phyloP scores from a whole-genome alignment of 345 rosid genomes.

The Ricinus communis region DNA sequence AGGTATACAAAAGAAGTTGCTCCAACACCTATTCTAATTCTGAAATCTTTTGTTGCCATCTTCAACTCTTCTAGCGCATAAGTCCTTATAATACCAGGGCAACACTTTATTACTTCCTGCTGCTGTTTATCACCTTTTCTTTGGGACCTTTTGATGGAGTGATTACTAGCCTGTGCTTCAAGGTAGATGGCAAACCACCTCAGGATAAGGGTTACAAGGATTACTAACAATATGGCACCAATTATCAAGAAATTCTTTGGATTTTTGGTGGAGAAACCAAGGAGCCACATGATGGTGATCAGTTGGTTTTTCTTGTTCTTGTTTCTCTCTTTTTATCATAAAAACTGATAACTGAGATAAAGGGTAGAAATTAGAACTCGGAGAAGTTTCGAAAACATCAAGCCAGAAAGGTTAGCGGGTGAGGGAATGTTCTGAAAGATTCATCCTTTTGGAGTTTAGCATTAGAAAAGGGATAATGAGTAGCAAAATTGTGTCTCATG shows the following conservation, averaged over 20 bases:
- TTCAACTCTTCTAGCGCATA: slow-evolving; percentile 44
- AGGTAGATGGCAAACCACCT: no score
- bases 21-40: slow-evolving; percentile 41
- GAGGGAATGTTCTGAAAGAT: slow-evolving; percentile 22
- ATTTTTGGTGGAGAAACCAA: slow-evolving; percentile 44
- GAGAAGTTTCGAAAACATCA: background rate
- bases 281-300: background rate
- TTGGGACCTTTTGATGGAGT: background rate
- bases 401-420: background rate
- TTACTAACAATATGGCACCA: no score
- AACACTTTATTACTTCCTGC: slow-evolving; percentile 6
- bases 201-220: no score
- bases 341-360: background rate
- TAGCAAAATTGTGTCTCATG: no score
- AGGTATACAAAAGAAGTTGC: slow-evolving; percentile 48
- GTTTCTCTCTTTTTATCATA: background rate
- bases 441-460: slow-evolving; percentile 35
- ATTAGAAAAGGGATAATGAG: background rate
- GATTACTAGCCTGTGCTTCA: no score
- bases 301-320: background rate
- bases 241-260: background rate
- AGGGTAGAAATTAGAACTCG: background rate
- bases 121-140: background rate
- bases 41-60: slow-evolving; percentile 42
- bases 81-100: slow-evolving; percentile 31